Percentiles rank a stretch among this genome's conserved stretches.
Evolutionary conservation across 257 asterid species (phyloP).

Genomic region (Striga asiatica): DNA sequence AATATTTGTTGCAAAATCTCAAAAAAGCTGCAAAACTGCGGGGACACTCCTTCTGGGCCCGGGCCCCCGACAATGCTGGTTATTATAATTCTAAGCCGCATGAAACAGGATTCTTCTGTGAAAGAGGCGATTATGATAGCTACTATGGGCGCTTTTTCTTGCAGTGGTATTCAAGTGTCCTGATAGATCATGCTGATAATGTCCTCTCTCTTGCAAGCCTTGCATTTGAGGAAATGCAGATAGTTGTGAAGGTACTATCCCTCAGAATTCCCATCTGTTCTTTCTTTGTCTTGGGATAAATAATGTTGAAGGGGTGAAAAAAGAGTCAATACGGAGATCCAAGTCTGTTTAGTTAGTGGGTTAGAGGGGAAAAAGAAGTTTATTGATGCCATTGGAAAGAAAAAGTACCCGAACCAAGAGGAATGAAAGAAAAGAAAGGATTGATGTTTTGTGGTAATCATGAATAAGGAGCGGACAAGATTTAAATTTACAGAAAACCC

Average conservation of each 20-base stretch:
- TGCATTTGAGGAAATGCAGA: constrained; percentile 46
- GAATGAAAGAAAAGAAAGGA: no score
- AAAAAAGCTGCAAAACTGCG: constrained; percentile 51
- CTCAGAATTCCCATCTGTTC: background rate
- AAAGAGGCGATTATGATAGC: constrained; percentile 61
- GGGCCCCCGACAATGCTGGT: constrained; percentile 67
- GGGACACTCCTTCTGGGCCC: constrained; percentile 60
- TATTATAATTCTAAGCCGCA: constrained; percentile 55
- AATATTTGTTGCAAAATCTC: constrained; percentile 45
- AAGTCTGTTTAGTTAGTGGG: no score
- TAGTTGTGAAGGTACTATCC: constrained; percentile 45
- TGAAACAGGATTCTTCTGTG: constrained; percentile 65
- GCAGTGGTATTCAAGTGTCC: constrained; percentile 46
- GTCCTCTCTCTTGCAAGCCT: constrained; percentile 51
- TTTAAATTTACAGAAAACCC: background rate
- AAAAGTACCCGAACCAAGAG: no score
- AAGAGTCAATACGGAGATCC: no score
- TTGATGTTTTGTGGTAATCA: background rate
- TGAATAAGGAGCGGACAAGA: background rate
- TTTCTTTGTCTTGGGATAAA: background rate
- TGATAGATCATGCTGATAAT: constrained; percentile 53
- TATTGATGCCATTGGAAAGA: no score
- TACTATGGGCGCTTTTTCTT: constrained; percentile 63
- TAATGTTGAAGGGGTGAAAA: no score
- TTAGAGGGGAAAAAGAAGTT: no score